Conservation (phyloP, 2,329 filamentous ascomycete species). For the Boeremia exigua region DNA sequence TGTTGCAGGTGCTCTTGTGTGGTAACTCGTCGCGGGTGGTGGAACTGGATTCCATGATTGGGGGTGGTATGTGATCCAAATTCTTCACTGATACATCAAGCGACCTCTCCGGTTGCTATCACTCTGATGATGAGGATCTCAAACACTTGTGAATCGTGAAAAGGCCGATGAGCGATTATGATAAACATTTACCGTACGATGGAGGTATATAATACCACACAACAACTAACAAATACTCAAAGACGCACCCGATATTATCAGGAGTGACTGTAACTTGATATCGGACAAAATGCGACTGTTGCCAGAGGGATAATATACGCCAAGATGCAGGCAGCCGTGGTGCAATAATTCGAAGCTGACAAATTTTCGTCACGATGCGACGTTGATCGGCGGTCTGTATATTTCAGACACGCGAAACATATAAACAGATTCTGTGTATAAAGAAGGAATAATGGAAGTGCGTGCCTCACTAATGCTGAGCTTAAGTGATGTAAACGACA, state of each 20-base stretch:
- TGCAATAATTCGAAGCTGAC: not conserved
- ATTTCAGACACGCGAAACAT: no score
- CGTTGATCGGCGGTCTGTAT: no score
- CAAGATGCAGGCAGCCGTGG: not conserved
- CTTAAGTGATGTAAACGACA: not conserved
- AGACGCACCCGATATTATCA: not conserved
- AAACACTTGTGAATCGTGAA: not conserved
- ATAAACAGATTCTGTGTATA: not conserved
- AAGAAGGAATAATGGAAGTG: not conserved
- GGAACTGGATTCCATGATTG: not conserved
- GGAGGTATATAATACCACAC: not conserved
- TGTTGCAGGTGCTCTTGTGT: not conserved
- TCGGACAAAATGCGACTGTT: not conserved
- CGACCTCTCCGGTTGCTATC: not conserved
- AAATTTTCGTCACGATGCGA: no score
- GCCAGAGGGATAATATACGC: not conserved
- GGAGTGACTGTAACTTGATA: not conserved
- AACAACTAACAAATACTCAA: not conserved
- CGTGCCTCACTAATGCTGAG: not conserved
- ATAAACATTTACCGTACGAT: not conserved
- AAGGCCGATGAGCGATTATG: not conserved
- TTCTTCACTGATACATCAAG: not conserved
- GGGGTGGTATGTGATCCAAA: not conserved
- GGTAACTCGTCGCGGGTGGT: not conserved
- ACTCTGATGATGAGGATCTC: not conserved